Evolutionary conservation across 805 yeast species (phyloP).

Genomic region (Pichia californica): DNA sequence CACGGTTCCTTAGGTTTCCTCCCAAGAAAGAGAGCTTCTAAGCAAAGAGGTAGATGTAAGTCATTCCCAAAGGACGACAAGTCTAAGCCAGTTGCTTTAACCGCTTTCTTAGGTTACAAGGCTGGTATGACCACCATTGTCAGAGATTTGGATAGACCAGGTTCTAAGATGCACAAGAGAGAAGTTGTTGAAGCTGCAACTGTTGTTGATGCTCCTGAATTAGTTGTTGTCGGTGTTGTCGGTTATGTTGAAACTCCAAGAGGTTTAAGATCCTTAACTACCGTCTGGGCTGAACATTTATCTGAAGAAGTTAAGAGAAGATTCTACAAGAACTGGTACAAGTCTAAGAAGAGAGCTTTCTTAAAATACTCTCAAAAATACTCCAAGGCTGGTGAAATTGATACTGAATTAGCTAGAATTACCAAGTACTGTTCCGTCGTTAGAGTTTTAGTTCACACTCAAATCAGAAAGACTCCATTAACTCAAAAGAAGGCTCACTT

Average conservation of each 20-base stretch:
- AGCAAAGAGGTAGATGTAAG: constrained; percentile 98
- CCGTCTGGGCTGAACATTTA: constrained; percentile 99
- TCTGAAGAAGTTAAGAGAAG: constrained; percentile 99
- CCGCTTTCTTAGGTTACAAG: constrained; percentile 99
- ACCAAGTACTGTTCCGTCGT: constrained; percentile 97
- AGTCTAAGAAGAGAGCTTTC: constrained; percentile 99
- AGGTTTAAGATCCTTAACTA: constrained; percentile 98
- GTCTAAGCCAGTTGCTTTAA: constrained; percentile 95
- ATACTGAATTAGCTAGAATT: constrained; percentile 97
- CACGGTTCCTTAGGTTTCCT: constrained; percentile 99
- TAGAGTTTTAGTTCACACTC: constrained; percentile 99
- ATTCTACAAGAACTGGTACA: constrained; percentile 99
- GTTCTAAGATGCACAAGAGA: constrained; percentile 99
- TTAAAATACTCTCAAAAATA: constrained; percentile 99
- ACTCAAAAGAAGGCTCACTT: constrained; percentile 99
- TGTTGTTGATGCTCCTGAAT: constrained; percentile 98
- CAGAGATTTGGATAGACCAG: constrained; percentile 99
- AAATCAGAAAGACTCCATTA: constrained; percentile 98
- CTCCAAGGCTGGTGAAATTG: constrained; percentile 84
- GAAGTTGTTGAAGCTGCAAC: constrained; percentile 99
- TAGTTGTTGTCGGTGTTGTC: constrained; percentile 99
- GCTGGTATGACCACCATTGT: constrained; percentile 99
- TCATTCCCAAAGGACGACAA: constrained; percentile 98
- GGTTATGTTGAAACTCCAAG: constrained; percentile 99
- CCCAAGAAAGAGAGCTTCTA: constrained; percentile 99